Evolutionary conservation across 371 early-diverging fungal species (phyloP), one percentile per base, ranked within the genome.

Genomic region (Saksenaea oblongispora): DNA sequence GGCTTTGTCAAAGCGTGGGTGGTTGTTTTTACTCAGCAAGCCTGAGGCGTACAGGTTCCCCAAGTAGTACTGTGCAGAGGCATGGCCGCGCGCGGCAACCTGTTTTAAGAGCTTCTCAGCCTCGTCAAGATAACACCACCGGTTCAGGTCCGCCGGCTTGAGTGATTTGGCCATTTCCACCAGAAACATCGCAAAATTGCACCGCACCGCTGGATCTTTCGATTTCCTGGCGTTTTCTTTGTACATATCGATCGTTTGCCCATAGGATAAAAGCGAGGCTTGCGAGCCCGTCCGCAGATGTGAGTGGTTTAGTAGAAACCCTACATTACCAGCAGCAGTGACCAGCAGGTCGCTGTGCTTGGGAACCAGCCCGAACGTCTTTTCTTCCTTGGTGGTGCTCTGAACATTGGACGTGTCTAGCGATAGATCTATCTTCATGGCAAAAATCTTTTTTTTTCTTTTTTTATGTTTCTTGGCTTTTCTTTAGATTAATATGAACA

Each of bases 221-320:
- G 84, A 83, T 67, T 83, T 82, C 69, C 85, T 88, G 11, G 89
- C 89, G 60, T 88, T 88, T 55, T 88, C 86, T 17, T 89, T 74
- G 66, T 88, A 89, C 70, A 82, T 69, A 62, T 88, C 85, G 28
- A 91, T 63, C 2, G 86, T 83, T 59, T 88, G 85, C 11, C 84
- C 86, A 56, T 83, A 74, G 2, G 85, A 71, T 22, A 84, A 68
- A 14, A 82, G 59, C 1, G 81, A 78, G 1, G 82, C 82, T 59
- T 75, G 79, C 39, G 74, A 72, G 17, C 82, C 82, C 17, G 80
- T 77, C 61, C 67, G 70, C 47, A 81, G 70, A 66, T 81, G 82
- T 7, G 70, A 69, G 31, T 81, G 79, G 36, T 75, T 70, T 34
- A 80, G 70, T 13, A 62, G 5, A 31, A 31, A 31, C 2, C 31